phyloP scores from a whole-genome alignment of 1,139 yeast species.

The Yamadazyma oceani region DNA sequence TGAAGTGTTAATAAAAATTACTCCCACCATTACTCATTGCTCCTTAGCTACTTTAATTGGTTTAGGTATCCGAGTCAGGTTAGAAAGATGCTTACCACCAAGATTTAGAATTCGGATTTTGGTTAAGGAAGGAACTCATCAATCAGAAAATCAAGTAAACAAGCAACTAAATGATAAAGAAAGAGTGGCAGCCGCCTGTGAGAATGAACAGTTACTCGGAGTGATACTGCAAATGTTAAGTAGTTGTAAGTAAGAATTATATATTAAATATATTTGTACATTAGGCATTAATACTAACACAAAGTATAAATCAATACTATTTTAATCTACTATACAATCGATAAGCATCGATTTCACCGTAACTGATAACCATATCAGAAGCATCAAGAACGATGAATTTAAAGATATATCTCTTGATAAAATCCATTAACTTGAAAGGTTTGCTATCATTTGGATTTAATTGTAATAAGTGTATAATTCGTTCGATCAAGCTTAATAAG shows the following conservation, averaged over 20 bases:
- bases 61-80: constrained; percentile 85
- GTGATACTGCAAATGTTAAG: constrained; percentile 92
- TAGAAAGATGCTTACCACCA: constrained; percentile 86
- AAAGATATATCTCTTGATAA: constrained; percentile 36
- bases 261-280: constrained; percentile 8
- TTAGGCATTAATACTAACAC: constrained; percentile 9
- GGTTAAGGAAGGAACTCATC: constrained; percentile 91
- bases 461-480: constrained; percentile 14
- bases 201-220: constrained; percentile 83
- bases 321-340: constrained; percentile 16
- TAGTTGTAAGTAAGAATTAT: constrained; percentile 66
- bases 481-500: constrained; percentile 20
- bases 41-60: constrained; percentile 96
- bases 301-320: background rate
- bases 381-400: constrained; percentile 42
- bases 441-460: constrained; percentile 17
- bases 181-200: constrained; percentile 98
- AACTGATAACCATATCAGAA: constrained; percentile 37
- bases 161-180: constrained; percentile 97
- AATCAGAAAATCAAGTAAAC: constrained; percentile 92
- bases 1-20: constrained; percentile 77
- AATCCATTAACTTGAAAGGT: constrained; percentile 34
- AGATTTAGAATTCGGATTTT: constrained; percentile 78
- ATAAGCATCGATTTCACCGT: constrained; percentile 29
- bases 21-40: constrained; percentile 98